Evolutionary conservation across 1,284 basidiomycete species (phyloP).

Genomic region (Acaromyces ingoldii): DNA sequence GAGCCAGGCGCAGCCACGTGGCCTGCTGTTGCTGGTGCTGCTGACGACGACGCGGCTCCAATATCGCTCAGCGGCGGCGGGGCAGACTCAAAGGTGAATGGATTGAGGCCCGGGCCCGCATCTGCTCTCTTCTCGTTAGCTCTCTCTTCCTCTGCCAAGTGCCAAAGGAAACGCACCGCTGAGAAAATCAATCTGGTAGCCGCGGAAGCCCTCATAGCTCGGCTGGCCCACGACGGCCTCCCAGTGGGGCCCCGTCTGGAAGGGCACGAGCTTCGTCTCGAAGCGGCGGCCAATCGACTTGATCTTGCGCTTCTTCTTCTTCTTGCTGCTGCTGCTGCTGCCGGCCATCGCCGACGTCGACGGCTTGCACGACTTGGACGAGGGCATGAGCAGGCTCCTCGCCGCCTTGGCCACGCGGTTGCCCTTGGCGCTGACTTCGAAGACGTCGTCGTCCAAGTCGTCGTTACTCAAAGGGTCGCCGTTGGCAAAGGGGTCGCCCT

Average conservation of each 20-base stretch:
- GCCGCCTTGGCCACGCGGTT: slow-evolving; percentile 4
- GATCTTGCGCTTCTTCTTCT: slow-evolving; percentile 43
- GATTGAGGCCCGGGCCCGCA: slow-evolving; percentile 14
- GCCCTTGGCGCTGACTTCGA: slow-evolving; percentile 28
- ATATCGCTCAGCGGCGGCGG: neutral
- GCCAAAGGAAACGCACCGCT: slow-evolving; percentile 18
- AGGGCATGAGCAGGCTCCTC: neutral
- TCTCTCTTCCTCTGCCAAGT: neutral
- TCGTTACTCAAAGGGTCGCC: slow-evolving; percentile 2
- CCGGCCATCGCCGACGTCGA: neutral
- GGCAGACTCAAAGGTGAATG: slow-evolving; percentile 12
- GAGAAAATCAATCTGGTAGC: slow-evolving; percentile 43
- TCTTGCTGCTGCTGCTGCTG: neutral
- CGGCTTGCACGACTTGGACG: neutral
- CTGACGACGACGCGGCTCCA: neutral
- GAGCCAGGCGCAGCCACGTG: neutral
- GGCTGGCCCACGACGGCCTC: slow-evolving; percentile 27
- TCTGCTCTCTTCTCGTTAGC: slow-evolving; percentile 4
- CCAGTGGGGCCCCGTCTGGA: slow-evolving; percentile 47
- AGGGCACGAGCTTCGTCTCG: slow-evolving; percentile 44
- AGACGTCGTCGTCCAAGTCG: slow-evolving; percentile 20
- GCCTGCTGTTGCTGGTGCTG: too few relatives aligned
- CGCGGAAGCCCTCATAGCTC: slow-evolving; percentile 31
- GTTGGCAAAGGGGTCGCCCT: neutral
- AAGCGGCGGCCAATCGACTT: slow-evolving; percentile 44